Evolutionary conservation across 805 yeast genomes (phyloP).

Genomic region (Saturnispora diversa): DNA sequence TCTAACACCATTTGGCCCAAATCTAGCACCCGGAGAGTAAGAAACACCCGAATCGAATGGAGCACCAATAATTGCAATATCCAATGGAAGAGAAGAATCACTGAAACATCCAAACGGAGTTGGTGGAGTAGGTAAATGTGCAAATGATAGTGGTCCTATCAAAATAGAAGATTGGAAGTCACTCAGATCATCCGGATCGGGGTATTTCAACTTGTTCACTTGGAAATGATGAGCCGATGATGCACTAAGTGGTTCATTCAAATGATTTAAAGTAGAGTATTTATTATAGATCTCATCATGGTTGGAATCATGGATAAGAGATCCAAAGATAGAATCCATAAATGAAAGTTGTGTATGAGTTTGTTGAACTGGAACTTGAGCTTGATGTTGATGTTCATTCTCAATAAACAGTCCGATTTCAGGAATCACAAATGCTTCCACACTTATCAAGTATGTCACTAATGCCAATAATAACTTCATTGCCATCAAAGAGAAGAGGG

Average conservation of each 20-base stretch:
- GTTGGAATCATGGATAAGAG: conserved; percentile 16
- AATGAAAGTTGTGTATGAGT: no score
- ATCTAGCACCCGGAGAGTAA: conserved; percentile 50
- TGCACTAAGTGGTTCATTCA: no score
- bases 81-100: conserved; percentile 34
- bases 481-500: neutral
- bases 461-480: no score
- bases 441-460: neutral
- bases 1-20: conserved; percentile 47
- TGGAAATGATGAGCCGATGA: no score
- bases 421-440: no score
- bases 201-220: conserved; percentile 24
- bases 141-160: conserved; percentile 52
- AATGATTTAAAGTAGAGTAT: no score
- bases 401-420: no score
- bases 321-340: conserved; percentile 24
- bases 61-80: conserved; percentile 51
- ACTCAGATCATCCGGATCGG: conserved; percentile 31
- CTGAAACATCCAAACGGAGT: conserved; percentile 32
- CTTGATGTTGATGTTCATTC: no score
- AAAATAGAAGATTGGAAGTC: conserved; percentile 33
- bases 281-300: no score
- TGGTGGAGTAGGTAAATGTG: conserved; percentile 39
- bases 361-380: no score
- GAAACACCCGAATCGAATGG: conserved; percentile 53